Conservation (phyloP, 2,329 filamentous ascomycete genomes). For the Beauveria bassiana region DNA sequence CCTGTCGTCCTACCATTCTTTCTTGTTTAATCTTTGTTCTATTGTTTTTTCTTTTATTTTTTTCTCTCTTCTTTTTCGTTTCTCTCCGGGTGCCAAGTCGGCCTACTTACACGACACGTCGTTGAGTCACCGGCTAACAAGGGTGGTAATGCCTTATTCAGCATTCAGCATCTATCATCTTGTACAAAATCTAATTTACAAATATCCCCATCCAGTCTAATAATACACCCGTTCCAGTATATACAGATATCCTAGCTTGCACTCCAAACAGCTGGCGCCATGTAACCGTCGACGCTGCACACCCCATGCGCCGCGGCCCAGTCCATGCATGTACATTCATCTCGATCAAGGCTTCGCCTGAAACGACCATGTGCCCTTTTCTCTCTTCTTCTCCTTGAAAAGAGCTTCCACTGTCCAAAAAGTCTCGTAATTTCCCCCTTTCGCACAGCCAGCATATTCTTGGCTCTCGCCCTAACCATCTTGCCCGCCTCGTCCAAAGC, state of each 20-base stretch:
- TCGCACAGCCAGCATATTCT: background rate
- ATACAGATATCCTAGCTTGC: background rate
- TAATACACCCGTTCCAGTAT: background rate
- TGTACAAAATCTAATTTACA: no score
- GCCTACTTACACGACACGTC: no score
- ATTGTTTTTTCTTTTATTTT: no score
- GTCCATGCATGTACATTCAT: background rate
- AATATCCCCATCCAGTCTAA: no score
- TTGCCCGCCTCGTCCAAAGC: no score
- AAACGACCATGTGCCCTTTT: background rate
- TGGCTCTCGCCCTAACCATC: background rate
- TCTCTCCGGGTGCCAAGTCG: no score
- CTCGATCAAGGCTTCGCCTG: conserved; percentile 6
- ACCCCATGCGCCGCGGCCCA: background rate
- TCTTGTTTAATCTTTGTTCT: no score
- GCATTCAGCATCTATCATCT: no score
- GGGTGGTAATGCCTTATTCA: no score
- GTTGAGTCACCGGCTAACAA: no score
- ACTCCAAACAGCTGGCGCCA: background rate
- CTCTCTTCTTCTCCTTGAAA: background rate
- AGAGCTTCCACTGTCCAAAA: background rate
- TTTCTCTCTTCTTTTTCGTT: no score
- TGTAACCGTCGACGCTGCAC: background rate
- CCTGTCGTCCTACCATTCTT: no score
- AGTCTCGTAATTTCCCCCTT: background rate